Base-by-base conservation (phyloP, 768 basidiomycete species). In the Sarcomyxa edulis region DNA sequence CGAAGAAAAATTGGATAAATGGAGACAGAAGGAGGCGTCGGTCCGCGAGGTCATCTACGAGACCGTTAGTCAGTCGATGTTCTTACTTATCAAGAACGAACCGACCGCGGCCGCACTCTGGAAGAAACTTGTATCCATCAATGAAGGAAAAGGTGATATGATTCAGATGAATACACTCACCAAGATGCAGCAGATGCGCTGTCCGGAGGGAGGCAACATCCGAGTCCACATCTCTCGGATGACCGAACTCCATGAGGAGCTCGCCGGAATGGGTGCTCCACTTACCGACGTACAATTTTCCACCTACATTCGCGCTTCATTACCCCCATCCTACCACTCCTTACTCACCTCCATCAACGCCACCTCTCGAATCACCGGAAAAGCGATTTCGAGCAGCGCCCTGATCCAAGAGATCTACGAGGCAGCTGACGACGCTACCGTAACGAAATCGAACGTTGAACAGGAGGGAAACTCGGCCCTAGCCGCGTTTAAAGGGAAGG, bases 251-350 rank as follows among this genome's bases (percentile, higher is more conserved):
- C n/a, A n/a, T n/a, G n/a, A n/a, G n/a, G n/a, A n/a, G n/a, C n/a
- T n/a, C n/a, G n/a, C n/a, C n/a, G n/a, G 44, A 18, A 48, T 33
- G 14, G 26, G 26, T 10, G 35, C 36, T 20, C 42, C 45, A 3
- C 30, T 53, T 12, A 14, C 23, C 10, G 24, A 39, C 22, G 12
- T 11, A 8, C 16, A 32, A 11, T 44, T 40, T 42, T 18, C 14
- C 7, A 23, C 48, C 37, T 42, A 60, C 15, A 36, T 58, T 31
- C 32, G 36, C 16, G 40, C n/a, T n/a, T n/a, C n/a, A n/a, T n/a
- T n/a, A n/a, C n/a, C n/a, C n/a, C n/a, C n/a, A n/a, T n/a, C n/a
- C n/a, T n/a, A n/a, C n/a, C n/a, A n/a, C n/a, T n/a, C n/a, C n/a
- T n/a, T n/a, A n/a, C n/a, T n/a, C n/a, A n/a, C n/a, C n/a, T n/a